Evolutionary conservation across 441 rosid genomes (phyloP).

Genomic region (Dalechampia spathulata): DNA sequence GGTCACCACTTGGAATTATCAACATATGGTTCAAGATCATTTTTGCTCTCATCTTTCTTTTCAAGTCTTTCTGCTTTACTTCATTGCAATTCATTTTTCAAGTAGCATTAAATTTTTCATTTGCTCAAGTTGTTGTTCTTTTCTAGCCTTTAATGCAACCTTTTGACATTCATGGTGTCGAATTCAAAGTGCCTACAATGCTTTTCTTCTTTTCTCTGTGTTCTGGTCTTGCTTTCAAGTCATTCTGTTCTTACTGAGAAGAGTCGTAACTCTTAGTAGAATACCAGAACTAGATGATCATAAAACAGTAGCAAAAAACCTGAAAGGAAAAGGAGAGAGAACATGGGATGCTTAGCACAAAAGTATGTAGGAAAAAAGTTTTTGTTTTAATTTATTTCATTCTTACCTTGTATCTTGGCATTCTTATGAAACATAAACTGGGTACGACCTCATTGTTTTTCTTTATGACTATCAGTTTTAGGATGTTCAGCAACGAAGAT

Average conservation of each 20-base stretch:
- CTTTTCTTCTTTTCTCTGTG: neutral
- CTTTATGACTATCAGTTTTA: constrained; percentile 41
- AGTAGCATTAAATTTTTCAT: neutral
- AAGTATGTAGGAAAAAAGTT: too few relatives aligned
- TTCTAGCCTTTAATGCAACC: too few relatives aligned
- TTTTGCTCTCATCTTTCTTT: too few relatives aligned
- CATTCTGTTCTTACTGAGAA: neutral
- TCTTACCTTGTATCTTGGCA: neutral
- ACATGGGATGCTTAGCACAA: too few relatives aligned
- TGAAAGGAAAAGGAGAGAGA: too few relatives aligned
- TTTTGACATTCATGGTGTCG: too few relatives aligned
- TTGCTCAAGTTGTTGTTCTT: too few relatives aligned
- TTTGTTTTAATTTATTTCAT: neutral
- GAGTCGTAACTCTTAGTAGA: neutral
- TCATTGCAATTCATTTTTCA: neutral
- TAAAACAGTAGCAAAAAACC: too few relatives aligned
- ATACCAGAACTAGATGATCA: too few relatives aligned
- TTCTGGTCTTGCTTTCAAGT: neutral
- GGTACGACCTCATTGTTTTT: neutral
- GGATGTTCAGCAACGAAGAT: constrained; percentile 98
- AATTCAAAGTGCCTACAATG: neutral
- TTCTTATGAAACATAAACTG: too few relatives aligned
- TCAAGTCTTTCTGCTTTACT: neutral
- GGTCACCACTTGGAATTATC: neutral
- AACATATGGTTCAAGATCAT: constrained; percentile 4